Percentiles rank a stretch among this genome's conserved stretches.
Conservation (phyloP, 2,329 filamentous ascomycete species). For the Fusarium sp. region DNA sequence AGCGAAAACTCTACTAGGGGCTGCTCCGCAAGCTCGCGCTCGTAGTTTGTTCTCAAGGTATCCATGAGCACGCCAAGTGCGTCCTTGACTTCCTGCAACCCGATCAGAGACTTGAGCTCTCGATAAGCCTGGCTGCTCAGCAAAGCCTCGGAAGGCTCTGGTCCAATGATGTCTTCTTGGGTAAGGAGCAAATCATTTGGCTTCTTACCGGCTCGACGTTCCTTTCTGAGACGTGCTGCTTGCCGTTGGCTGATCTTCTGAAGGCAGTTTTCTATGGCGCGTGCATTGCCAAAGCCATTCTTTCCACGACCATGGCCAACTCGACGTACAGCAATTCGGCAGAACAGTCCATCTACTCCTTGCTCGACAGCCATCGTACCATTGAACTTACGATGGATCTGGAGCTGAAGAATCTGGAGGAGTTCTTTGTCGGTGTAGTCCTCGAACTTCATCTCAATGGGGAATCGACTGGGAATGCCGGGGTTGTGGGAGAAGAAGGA, state of each 20-base stretch:
- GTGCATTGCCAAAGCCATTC: constrained; percentile 78
- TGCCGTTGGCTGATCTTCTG: constrained; percentile 66
- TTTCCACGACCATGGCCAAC: constrained; percentile 69
- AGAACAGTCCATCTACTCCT: constrained; percentile 67
- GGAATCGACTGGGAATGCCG: constrained; percentile 75
- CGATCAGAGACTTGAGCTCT: constrained; percentile 66
- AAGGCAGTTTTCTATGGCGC: constrained; percentile 71
- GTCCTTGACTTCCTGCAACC: constrained; percentile 70
- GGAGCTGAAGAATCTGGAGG: constrained; percentile 64
- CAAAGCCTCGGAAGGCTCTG: constrained; percentile 67
- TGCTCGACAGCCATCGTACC: constrained; percentile 67
- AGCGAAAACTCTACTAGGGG: constrained; percentile 67
- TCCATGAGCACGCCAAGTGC: constrained; percentile 68
- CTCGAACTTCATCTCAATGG: constrained; percentile 69
- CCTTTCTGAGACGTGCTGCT: constrained; percentile 60
- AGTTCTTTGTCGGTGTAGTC: constrained; percentile 76
- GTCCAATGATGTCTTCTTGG: constrained; percentile 76
- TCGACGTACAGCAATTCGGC: constrained; percentile 68
- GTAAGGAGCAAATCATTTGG: constrained; percentile 69
- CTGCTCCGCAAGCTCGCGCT: constrained; percentile 70
- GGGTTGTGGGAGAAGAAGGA: constrained; percentile 78
- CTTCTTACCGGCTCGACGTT: constrained; percentile 51
- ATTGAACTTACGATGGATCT: constrained; percentile 63
- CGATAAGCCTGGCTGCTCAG: constrained; percentile 63
- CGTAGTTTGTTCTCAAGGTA: constrained; percentile 70